Evolutionary conservation across 1,284 basidiomycete genomes (phyloP), one percentile per base, ranked within the genome.

Genomic region (Sporisorium exsertum): DNA sequence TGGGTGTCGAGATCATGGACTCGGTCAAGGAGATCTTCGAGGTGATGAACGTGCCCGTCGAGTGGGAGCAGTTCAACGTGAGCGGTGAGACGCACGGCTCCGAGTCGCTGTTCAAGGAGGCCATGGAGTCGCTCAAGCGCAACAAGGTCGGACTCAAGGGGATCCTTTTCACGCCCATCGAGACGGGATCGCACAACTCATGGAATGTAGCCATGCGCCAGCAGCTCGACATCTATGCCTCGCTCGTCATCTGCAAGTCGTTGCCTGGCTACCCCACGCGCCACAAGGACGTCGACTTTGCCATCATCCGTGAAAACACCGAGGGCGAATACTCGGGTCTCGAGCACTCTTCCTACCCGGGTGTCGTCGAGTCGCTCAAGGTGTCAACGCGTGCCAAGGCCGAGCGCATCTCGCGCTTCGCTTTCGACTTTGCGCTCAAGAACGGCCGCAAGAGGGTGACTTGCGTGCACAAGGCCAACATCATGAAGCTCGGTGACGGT

Each of bases 171-270:
- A 99, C 97, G 52, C 97, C 96, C 79, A 95, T 97, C 84, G 97
- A 95, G 64, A 93, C 94, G 86, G 91, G 91, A 40, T 95, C 95
- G 27, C 97, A 99, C 88, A 95, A 97, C 84, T 98, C 95, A 72
- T 99, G 97, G 97, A 99, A 99, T 87, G 96, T 99, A 68, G 97
- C 97, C 77, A 97, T 99, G 94, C 93, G 97, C 83, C 96, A 98
- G 87, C 93, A 96, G 86, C 92, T 99, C 82, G 96, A 99, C 88
- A 99, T 99, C 81, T 99, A 98, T 87, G 96, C 97, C 46, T 97
- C 95, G 26, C 93, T 99, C 81, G 94, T 97, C 64, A 90, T 98
- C 65, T 99, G 97, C 92, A 98, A 98, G 88, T 94, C 95, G 58
- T 91, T 99, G 61, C 93, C 94, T n/a, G 97, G 97, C 58, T 91